phyloP scores from a whole-genome alignment of 2,329 filamentous ascomycete genomes.

The Hypoxylon sp. region DNA sequence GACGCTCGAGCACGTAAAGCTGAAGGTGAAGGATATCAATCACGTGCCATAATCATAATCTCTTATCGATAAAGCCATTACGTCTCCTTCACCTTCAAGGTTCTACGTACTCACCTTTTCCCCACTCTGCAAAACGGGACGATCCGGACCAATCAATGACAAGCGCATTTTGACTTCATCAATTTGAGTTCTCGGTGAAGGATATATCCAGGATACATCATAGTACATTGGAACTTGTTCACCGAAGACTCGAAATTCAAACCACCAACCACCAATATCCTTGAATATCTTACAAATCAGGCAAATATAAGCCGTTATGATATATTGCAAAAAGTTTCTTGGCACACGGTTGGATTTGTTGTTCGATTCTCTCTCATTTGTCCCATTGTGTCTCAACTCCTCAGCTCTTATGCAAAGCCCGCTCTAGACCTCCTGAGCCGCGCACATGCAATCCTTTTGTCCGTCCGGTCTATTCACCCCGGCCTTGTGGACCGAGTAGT shows the following conservation, averaged over 20 bases:
- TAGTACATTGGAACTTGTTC: not conserved
- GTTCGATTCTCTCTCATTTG: slow-evolving; percentile 11
- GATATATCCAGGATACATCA: not conserved
- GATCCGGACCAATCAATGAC: slow-evolving; percentile 36
- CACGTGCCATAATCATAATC: slow-evolving; percentile 24
- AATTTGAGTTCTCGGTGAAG: slow-evolving; percentile 15
- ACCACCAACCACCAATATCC: not conserved
- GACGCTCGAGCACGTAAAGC: slow-evolving; percentile 14
- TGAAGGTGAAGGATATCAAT: slow-evolving; percentile 14
- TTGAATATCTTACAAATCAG: not conserved
- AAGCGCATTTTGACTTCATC: slow-evolving; percentile 25
- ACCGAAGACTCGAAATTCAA: not conserved
- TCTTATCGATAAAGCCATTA: slow-evolving; percentile 29
- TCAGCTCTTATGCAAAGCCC: not conserved
- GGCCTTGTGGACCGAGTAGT: slow-evolving; percentile 16
- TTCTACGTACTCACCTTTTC: slow-evolving; percentile 21
- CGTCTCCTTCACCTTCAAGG: not conserved
- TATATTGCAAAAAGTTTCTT: slow-evolving; percentile 4
- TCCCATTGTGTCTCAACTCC: slow-evolving; percentile 6
- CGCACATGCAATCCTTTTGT: slow-evolving; percentile 28
- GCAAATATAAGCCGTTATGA: not conserved
- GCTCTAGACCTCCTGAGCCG: slow-evolving; percentile 13
- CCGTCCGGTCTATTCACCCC: slow-evolving; percentile 21
- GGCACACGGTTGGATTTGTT: not conserved
- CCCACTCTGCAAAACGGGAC: slow-evolving; percentile 29